phyloP scores from a whole-genome alignment of 352 stramenopile genomes.

The Pilasporangium apinafurcum region DNA sequence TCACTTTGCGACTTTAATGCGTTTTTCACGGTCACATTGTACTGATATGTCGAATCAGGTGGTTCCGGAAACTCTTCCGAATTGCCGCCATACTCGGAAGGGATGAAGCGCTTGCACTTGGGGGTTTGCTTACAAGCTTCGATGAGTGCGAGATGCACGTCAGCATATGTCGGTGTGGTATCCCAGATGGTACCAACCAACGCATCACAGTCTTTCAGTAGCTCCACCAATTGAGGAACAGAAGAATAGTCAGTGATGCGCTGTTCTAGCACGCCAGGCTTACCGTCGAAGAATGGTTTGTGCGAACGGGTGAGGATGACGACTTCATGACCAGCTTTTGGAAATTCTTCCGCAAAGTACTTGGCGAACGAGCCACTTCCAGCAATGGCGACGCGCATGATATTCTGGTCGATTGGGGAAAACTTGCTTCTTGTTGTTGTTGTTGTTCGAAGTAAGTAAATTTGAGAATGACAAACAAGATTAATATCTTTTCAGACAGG shows the following conservation, averaged over 20 bases:
- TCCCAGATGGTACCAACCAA: conserved; percentile 20
- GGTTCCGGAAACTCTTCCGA: conserved; percentile 15
- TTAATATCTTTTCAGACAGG: too few species aligned
- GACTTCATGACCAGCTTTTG: conserved; percentile 17
- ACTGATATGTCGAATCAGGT: conserved; percentile 1
- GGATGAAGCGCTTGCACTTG: conserved; percentile 44
- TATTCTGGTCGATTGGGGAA: too few species aligned
- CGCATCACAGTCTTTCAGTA: conserved; percentile 21
- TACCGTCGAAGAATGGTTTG: conserved; percentile 26
- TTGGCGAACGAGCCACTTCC: conserved; percentile 27
- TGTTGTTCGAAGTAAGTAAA: too few species aligned
- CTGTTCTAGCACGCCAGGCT: conserved; percentile 22
- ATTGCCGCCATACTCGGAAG: conserved; percentile 26
- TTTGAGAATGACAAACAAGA: too few species aligned
- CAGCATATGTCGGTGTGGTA: conserved; percentile 1
- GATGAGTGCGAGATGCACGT: conserved; percentile 15
- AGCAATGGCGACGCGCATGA: conserved; percentile 31
- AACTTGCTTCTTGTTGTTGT: too few species aligned
- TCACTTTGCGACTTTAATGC: conserved; percentile 16
- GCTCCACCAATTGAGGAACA: conserved; percentile 8
- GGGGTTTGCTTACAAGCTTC: conserved; percentile 22
- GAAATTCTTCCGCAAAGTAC: conserved; percentile 18
- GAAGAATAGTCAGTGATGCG: conserved; percentile 22
- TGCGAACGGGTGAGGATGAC: conserved; percentile 26
- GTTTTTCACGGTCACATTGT: conserved; percentile 8